Evolutionary conservation across 2,329 filamentous ascomycete species (phyloP).

Genomic region (Cyphellophora attinorum): DNA sequence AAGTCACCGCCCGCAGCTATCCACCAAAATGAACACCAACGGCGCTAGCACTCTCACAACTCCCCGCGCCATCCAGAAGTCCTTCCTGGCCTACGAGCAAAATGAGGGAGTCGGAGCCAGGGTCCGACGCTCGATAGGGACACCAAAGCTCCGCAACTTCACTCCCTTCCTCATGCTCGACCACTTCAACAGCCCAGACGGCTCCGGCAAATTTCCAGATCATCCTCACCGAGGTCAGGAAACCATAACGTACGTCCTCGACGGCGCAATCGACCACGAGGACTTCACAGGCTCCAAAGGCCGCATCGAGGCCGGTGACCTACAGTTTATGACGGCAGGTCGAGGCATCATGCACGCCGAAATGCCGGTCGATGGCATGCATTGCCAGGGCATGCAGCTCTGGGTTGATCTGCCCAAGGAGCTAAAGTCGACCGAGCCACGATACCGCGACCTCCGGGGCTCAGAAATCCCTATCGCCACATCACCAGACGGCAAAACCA

Average conservation of each 20-base stretch:
- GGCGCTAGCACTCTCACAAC: no score
- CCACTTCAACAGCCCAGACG: constrained; percentile 71
- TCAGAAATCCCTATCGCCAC: constrained; percentile 69
- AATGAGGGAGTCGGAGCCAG: constrained; percentile 79
- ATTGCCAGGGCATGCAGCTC: constrained; percentile 85
- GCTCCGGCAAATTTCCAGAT: constrained; percentile 84
- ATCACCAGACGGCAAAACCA: constrained; percentile 62
- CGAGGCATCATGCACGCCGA: constrained; percentile 88
- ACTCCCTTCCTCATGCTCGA: constrained; percentile 95
- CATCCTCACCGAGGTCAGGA: constrained; percentile 78
- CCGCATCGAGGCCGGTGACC: constrained; percentile 74
- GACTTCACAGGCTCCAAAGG: constrained; percentile 82
- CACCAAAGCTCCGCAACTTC: constrained; percentile 71
- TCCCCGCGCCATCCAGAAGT: constrained; percentile 68
- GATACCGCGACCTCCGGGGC: constrained; percentile 77
- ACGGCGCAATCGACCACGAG: constrained; percentile 79
- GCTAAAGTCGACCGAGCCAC: constrained; percentile 80
- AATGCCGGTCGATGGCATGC: constrained; percentile 73
- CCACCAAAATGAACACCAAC: no score
- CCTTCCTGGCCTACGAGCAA: constrained; percentile 77
- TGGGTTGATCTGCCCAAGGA: constrained; percentile 85
- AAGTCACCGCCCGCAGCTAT: no score
- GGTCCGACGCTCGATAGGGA: constrained; percentile 81
- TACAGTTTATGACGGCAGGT: constrained; percentile 97
- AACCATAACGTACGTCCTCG: constrained; percentile 81